Evolutionary conservation across 352 stramenopile genomes (phyloP), one percentile per base, ranked within the genome.

Genomic region (Phytophthora quininea): DNA sequence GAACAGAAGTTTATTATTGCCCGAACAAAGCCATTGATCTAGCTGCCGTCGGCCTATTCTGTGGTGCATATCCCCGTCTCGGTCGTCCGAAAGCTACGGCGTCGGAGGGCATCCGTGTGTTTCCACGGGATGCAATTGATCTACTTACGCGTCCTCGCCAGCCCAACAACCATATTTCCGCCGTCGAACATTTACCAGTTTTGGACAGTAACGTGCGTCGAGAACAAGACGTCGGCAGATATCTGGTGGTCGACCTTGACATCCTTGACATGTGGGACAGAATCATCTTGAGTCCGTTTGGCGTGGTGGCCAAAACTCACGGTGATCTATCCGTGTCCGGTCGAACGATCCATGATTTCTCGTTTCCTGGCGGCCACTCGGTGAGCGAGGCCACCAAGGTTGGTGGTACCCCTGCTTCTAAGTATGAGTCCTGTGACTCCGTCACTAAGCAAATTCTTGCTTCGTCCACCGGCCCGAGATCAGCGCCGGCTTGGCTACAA

Each of bases 321-420:
- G 35, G 11, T 1, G 54, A 69, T 48, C 53, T 46, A 0, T 5
- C 11, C 0, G 48, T 24, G 10, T 35, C 33, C 11, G 62, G 43
- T 2, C 42, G 62, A 29, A 46, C 32, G 3, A 69, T 69, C 29
- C 62, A 69, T 32, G 54, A 63, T 38, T 10, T 69, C 0, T 63
- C 62, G 33, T 63, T n/a, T 24, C 62, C 61, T 7, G 43, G 49
- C 1, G 52, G 43, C 15, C 0, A 5, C 0, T 62, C 61, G 1
- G 24, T 68, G 24, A 68, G 58, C 43, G 61, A 54, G n/a, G 11
- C 10, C 4, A 67, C 49, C 2, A 40, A 48, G 8, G 14, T 38
- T 3, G 29, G 4, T 14, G 14, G 33, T 53, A 4, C 50, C 49
- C 29, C 30, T 2, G 11, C 37, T 24, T 24, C 59, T n/a, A 9